Evolutionary conservation across 2,329 filamentous ascomycete species (phyloP), one percentile per base, ranked within the genome.

Genomic region (Penicillium sp.): DNA sequence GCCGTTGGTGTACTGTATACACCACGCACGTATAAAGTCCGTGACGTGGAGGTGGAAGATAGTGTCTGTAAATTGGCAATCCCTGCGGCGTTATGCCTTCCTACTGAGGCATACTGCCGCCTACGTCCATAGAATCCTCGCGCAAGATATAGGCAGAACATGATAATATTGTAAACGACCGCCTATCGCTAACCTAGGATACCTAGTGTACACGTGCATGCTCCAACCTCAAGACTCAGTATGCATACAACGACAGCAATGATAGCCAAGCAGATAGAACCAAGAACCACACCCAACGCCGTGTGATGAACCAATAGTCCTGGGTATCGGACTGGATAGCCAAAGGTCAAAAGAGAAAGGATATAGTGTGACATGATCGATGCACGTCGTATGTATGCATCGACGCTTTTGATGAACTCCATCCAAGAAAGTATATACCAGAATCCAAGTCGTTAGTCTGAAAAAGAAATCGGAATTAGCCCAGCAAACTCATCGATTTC

Each of bases 401-500:
- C 43, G 43, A 57, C 52, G 43, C 28, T 47, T 40, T 52, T 56
- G 8, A 38, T n/a, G 20, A 46, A 12, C 40, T 38, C 47, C 33
- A 33, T 30, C 40, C 33, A 28, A 35, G 30, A 26, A 49, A 58
- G 28, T 58, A 58, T 58, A 51, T 58, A 58, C 56, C 40, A 54
- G 56, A 58, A 58, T 54, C 30, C 18, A 42, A 9, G 24, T 21
- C 18, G 30, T 50, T 3, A 21, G 3, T 8, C 14, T 43, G 40
- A 20, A 16, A 30, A 20, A 21, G 21, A 18, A 38, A 43, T 30
- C 14, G 23, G 21, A 35, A 49, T 53, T 20, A 58, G 42, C 56
- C 40, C 9, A 58, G 62, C 58, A 74, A 68, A 62, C 68, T 74
- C 56, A 76, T 77, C 6, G 71, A 74, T 61, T 75, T 77, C 63